Evolutionary conservation across 2,329 filamentous ascomycete genomes (phyloP).

Genomic region (Cryphonectria nitschkei): DNA sequence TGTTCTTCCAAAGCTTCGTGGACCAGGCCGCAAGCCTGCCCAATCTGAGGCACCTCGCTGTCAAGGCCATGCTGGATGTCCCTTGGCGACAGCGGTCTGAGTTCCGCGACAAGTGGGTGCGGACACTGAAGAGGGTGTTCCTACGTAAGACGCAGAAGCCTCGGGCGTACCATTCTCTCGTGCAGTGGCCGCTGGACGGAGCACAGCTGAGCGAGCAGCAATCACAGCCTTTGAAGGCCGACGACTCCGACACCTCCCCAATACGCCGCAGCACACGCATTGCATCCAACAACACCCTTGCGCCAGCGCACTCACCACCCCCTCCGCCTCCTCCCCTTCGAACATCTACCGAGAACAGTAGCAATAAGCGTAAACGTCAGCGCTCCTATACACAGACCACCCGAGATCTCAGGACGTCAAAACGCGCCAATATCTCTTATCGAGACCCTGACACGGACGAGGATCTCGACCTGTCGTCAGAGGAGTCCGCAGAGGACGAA

Average conservation of each 20-base stretch:
- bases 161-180: conserved; percentile 26
- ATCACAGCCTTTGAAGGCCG: conserved; percentile 3
- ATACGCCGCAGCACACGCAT: conserved; percentile 38
- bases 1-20: conserved; percentile 79
- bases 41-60: conserved; percentile 68
- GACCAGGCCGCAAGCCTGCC: conserved; percentile 69
- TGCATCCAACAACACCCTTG: conserved; percentile 31
- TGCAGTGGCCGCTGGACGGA: conserved; percentile 25
- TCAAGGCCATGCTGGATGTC: conserved; percentile 78
- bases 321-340: conserved; percentile 8
- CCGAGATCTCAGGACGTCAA: conserved; percentile 26
- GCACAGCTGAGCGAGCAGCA: not conserved
- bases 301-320: conserved; percentile 10
- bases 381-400: conserved; percentile 11
- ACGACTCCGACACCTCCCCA: conserved; percentile 14
- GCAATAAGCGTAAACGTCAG: conserved; percentile 24
- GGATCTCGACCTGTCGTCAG: conserved; percentile 20
- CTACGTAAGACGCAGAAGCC: conserved; percentile 44
- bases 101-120: conserved; percentile 79
- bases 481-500: conserved; percentile 28
- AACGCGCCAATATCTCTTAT: conserved; percentile 24
- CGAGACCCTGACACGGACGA: conserved; percentile 28
- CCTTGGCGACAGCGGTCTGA: conserved; percentile 81
- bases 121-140: conserved; percentile 70
- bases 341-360: conserved; percentile 1